phyloP scores from a whole-genome alignment of 129 eudicot species.

The Flaveria sonorensis region DNA sequence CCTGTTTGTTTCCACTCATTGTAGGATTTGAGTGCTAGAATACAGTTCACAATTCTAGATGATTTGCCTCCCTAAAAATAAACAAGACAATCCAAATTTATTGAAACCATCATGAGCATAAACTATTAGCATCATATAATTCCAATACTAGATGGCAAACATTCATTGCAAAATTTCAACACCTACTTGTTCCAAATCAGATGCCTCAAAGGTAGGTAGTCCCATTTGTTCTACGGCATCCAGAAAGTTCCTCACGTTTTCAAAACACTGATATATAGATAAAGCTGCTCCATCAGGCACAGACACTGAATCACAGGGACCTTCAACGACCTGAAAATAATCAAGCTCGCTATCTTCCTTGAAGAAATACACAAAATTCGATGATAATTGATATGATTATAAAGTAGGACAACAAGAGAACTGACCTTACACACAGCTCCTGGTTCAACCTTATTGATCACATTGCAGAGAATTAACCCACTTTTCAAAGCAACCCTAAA shows the following conservation, averaged over 20 bases:
- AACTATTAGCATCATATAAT: neutral
- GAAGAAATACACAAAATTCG: neutral
- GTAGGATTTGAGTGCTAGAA: constrained; percentile 87
- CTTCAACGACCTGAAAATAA: constrained; percentile 77
- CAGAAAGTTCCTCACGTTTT: constrained; percentile 91
- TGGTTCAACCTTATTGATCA: constrained; percentile 74
- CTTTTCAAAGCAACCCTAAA: constrained; percentile 89
- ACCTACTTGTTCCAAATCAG: constrained; percentile 91
- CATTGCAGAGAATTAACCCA: constrained; percentile 83
- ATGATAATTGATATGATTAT: neutral
- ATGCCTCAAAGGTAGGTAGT: constrained; percentile 90
- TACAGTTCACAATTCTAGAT: constrained; percentile 71
- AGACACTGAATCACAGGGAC: constrained; percentile 71
- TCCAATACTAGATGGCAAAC: constrained; percentile 16
- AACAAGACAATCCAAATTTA: neutral
- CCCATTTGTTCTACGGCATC: constrained; percentile 77
- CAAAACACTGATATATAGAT: constrained; percentile 87
- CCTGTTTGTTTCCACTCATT: constrained; percentile 84
- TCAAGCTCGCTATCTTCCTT: constrained; percentile 9
- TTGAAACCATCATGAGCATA: constrained; percentile 16
- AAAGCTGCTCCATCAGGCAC: constrained; percentile 94
- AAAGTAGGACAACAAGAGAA: neutral
- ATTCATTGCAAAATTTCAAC: constrained; percentile 10
- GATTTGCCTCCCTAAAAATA: constrained; percentile 86
- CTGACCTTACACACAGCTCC: constrained; percentile 89